phyloP scores from a whole-genome alignment of 2,329 filamentous ascomycete species.

The Sporothrix brasiliensis region DNA sequence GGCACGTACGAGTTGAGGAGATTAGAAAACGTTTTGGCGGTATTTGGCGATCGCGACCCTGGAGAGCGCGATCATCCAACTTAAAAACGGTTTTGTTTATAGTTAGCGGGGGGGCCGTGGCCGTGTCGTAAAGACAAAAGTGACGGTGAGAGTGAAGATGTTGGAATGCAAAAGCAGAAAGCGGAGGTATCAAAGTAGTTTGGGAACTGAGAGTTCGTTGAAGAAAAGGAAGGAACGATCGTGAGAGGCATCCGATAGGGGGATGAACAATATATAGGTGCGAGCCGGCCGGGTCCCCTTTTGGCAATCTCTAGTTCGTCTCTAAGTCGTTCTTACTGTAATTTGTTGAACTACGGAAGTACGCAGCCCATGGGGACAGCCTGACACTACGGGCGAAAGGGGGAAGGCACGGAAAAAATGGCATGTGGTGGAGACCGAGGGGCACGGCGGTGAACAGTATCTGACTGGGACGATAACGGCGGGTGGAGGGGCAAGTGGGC shows the following conservation, averaged over 20 bases:
- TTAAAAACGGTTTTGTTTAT: constrained; percentile 23
- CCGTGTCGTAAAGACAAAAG: constrained; percentile 14
- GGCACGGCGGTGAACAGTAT: constrained; percentile 25
- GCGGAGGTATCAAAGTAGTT: neutral
- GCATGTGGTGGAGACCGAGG: constrained; percentile 26
- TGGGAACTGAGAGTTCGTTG: constrained; percentile 4
- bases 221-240: constrained; percentile 3
- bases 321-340: neutral
- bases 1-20: constrained; percentile 86
- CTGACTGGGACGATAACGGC: constrained; percentile 14
- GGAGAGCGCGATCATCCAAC: constrained; percentile 35
- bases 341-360: constrained; percentile 8
- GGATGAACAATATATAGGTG: constrained; percentile 20
- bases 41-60: constrained; percentile 60
- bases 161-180: constrained; percentile 3
- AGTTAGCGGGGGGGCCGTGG: neutral
- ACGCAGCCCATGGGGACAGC: constrained; percentile 1
- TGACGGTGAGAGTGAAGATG: neutral
- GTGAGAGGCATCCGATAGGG: constrained; percentile 1
- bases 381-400: constrained; percentile 19
- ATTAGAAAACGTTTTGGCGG: constrained; percentile 98
- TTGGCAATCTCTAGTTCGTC: neutral
- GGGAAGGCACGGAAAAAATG: constrained; percentile 22
- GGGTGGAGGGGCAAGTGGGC: constrained; percentile 17
- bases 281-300: neutral